These are phyloP conservation scores for Pseudogymnoascus sp. DNA, from an alignment of 2,329 filamentous ascomycete genomes.

Conservation along the genomic window DNA sequence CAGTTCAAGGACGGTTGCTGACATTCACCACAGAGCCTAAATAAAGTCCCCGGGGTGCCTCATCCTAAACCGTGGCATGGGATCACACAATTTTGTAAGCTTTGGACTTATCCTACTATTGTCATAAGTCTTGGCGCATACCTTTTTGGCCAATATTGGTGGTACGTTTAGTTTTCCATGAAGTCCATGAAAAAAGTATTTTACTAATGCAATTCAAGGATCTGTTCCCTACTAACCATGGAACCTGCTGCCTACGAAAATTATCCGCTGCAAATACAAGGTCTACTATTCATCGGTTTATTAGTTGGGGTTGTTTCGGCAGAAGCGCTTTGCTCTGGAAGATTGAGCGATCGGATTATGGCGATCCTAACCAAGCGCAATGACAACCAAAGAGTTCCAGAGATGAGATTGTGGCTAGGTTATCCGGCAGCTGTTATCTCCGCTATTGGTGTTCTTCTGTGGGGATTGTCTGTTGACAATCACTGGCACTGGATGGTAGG, in stretches of 20 bases:
- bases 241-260: constrained; percentile 27
- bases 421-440: constrained; percentile 44
- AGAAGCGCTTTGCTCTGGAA: constrained; percentile 43
- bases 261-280: constrained; percentile 36
- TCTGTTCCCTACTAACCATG: constrained; percentile 13
- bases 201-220: constrained; percentile 6
- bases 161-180: constrained; percentile 26
- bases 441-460: constrained; percentile 42
- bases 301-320: constrained; percentile 44
- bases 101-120: constrained; percentile 39
- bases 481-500: constrained; percentile 49
- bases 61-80: constrained; percentile 42
- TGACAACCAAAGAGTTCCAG: constrained; percentile 35
- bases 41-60: constrained; percentile 40
- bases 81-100: constrained; percentile 36
- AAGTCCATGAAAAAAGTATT: neutral
- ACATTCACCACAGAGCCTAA: constrained; percentile 37
- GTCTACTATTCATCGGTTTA: constrained; percentile 44
- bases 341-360: constrained; percentile 45
- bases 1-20: neutral
- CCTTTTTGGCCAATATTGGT: constrained; percentile 49
- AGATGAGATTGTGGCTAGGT: constrained; percentile 48
- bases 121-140: constrained; percentile 39
- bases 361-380: constrained; percentile 36
- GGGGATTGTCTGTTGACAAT: constrained; percentile 46